These are phyloP conservation scores for Silene coronaria DNA, from an alignment of 179 eudicot species.

Conservation along the genomic window DNA sequence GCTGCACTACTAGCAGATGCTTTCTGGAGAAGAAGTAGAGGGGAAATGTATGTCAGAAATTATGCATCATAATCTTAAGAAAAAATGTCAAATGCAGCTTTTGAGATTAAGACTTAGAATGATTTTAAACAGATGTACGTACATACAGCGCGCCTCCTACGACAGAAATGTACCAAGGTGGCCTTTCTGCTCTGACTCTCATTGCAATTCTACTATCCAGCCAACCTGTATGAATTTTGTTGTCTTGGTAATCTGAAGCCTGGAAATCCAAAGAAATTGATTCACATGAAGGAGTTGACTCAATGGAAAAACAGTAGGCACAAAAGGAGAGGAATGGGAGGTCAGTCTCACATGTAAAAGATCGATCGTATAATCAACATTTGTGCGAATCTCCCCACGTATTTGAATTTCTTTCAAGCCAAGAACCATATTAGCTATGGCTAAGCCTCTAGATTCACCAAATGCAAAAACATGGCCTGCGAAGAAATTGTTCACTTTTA, in stretches of 20 bases:
- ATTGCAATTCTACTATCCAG: conserved; percentile 98
- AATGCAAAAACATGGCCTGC: conserved; percentile 98
- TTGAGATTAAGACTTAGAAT: not conserved
- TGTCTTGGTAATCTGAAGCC: conserved; percentile 91
- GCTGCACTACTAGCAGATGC: conserved; percentile 98
- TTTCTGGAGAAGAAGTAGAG: conserved; percentile 55
- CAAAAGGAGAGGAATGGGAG: not conserved
- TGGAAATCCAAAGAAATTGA: conserved; percentile 25
- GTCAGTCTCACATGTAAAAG: conserved; percentile 68
- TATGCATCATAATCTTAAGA: not conserved
- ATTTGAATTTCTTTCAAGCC: conserved; percentile 98
- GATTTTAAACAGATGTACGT: conserved; percentile 28
- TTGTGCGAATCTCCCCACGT: conserved; percentile 95
- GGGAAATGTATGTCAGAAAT: not conserved
- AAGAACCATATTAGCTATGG: conserved; percentile 98
- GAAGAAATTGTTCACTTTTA: conserved; percentile 6
- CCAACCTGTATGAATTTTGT: conserved; percentile 99
- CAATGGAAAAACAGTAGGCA: not conserved
- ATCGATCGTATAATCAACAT: conserved; percentile 96
- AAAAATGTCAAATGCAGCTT: not conserved
- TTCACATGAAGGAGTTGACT: not conserved
- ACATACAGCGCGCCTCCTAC: conserved; percentile 99
- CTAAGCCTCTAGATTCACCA: conserved; percentile 94
- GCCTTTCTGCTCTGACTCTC: conserved; percentile 99
- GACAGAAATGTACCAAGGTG: conserved; percentile 99